Evolutionary conservation across 306 rosid species (phyloP), one percentile per base, ranked within the genome.

Genomic region (Carpinus fangiana): DNA sequence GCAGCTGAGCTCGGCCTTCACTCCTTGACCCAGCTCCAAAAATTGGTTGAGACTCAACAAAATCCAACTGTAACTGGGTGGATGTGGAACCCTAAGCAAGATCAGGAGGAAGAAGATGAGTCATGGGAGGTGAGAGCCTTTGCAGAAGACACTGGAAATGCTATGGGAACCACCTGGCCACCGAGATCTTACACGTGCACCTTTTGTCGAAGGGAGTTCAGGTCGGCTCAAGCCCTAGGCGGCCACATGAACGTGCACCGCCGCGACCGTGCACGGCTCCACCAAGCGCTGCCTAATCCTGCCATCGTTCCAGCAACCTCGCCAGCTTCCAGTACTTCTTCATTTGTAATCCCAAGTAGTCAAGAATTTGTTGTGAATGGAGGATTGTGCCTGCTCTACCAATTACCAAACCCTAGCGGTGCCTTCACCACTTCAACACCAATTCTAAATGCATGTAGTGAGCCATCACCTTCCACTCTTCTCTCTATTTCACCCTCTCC

Each of bases 181-280:
- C 98, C 98, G 5, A 82, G 98, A 75, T 92, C 97, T 43, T 94
- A 94, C 85, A 89, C 93, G 51, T 94, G 98, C 83, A 90, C 90
- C 70, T 94, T 85, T 75, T 94, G 98, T 50, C 51, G 93, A 68
- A 73, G 97, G 75, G 98, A 94, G 84, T 94, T 92, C 80, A 86
- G 95, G 3, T 94, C 97, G 0, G 97, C 98, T 8, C 98, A 94
- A 79, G 98, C 98, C 57, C 97, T 94, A 3, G 98, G 98, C 1
- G 97, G 98, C 77, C 98, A 94, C 83, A 94, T 94, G 98, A 94
- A 94, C 50, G 98, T 94, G 67, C 98, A 94, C 89, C 98, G 98
- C 85, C 94, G 97, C 0, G 98, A 94, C 92, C 94, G 98, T 0
- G 98, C 97, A 0, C 93, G 95, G 7, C 98, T 94, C 80, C 92